Conservation (phyloP, 345 rosid species). For the Cardiospermum halicacabum region DNA sequence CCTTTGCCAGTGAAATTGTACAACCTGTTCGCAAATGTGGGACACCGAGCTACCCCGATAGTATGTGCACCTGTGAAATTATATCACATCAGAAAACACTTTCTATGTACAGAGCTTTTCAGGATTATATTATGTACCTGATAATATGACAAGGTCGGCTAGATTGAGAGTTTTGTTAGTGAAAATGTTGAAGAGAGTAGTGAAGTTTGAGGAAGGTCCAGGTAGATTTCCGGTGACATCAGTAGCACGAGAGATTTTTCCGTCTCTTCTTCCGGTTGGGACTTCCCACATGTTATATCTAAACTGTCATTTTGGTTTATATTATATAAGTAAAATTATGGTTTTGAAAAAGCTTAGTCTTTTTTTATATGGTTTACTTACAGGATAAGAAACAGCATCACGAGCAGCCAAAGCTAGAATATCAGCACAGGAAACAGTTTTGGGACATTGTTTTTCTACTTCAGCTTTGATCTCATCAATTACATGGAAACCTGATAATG, state of each 20-base stretch:
- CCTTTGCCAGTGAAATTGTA: slow-evolving; percentile 59
- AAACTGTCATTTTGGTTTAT: slow-evolving; percentile 27
- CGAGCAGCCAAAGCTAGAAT: slow-evolving; percentile 53
- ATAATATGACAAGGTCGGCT: slow-evolving; percentile 33
- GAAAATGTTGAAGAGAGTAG: slow-evolving; percentile 29
- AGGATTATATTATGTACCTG: neutral
- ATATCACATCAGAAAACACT: too few species aligned
- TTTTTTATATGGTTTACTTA: too few species aligned
- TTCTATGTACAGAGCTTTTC: too few species aligned
- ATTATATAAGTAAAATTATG: too few species aligned
- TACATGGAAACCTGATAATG: slow-evolving; percentile 42
- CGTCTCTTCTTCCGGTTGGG: slow-evolving; percentile 53
- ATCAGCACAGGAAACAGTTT: slow-evolving; percentile 55
- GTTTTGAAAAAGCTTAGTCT: too few species aligned
- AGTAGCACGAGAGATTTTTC: slow-evolving; percentile 38
- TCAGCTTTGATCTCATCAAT: slow-evolving; percentile 52
- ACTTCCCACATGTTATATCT: slow-evolving; percentile 43
- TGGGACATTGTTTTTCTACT: slow-evolving; percentile 44
- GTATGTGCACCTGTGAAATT: slow-evolving; percentile 53
- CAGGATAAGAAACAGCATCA: slow-evolving; percentile 53
- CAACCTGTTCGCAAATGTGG: slow-evolving; percentile 36
- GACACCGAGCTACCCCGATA: slow-evolving; percentile 50
- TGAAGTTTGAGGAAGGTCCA: slow-evolving; percentile 35
- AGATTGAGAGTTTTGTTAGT: slow-evolving; percentile 30
- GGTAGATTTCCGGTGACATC: slow-evolving; percentile 44